Conservation (phyloP, 345 rosid species). For the Bruguiera gymnorhiza region DNA sequence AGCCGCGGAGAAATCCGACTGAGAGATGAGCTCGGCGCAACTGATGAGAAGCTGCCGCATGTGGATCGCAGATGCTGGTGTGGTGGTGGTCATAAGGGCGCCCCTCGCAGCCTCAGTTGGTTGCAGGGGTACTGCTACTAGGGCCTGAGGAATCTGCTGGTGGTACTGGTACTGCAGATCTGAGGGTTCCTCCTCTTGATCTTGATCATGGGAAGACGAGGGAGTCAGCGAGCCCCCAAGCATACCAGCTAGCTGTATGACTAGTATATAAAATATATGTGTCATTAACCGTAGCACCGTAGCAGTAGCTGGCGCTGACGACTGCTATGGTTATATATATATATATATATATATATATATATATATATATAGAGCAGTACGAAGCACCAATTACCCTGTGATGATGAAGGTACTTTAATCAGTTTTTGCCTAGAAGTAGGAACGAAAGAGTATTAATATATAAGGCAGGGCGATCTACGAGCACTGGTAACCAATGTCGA, state of each 20-base stretch:
- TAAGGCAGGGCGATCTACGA: too few species aligned
- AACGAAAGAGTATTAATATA: too few species aligned
- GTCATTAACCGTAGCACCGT: too few species aligned
- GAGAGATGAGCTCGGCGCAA: conserved; percentile 66
- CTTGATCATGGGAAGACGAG: conserved; percentile 26
- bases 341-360: too few species aligned
- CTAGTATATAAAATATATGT: too few species aligned
- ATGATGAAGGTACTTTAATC: too few species aligned
- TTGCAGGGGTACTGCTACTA: background rate
- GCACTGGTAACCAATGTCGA: too few species aligned
- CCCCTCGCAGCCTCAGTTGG: background rate
- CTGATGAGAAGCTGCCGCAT: conserved; percentile 68
- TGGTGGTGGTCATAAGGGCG: background rate
- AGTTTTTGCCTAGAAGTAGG: too few species aligned
- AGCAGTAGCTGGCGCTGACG: too few species aligned
- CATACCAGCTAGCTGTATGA: conserved; percentile 9
- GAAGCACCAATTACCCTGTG: too few species aligned
- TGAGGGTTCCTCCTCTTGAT: conserved; percentile 34
- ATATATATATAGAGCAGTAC: too few species aligned
- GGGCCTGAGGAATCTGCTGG: conserved; percentile 17
- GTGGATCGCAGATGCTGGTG: conserved; percentile 39
- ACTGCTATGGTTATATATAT: too few species aligned
- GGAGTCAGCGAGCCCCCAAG: conserved; percentile 29
- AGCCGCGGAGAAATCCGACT: conserved; percentile 70
- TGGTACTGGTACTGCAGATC: conserved; percentile 36